Conservation (phyloP, 495 filamentous ascomycete species). For the Bryoglossum gracile region DNA sequence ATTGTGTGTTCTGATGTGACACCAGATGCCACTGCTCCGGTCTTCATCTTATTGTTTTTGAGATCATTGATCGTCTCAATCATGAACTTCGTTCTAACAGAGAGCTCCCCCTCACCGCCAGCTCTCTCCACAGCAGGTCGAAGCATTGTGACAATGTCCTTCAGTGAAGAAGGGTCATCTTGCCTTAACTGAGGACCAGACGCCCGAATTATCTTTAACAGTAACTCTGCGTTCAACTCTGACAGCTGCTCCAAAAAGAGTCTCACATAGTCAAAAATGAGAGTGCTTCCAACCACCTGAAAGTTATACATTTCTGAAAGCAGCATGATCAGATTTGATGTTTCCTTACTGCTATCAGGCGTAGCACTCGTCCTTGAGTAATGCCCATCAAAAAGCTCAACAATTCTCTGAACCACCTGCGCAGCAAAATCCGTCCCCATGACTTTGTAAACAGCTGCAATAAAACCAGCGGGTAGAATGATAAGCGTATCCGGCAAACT, state of each 20-base stretch:
- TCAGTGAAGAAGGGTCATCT: slow-evolving; percentile 85
- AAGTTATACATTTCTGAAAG: slow-evolving; percentile 88
- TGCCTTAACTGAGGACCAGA: slow-evolving; percentile 77
- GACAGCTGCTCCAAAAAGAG: slow-evolving; percentile 66
- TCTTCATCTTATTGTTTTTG: slow-evolving; percentile 88
- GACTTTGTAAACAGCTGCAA: slow-evolving; percentile 78
- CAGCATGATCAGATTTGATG: slow-evolving; percentile 73
- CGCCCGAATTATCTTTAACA: slow-evolving; percentile 75
- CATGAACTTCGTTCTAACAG: slow-evolving; percentile 94
- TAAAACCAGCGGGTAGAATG: slow-evolving; percentile 84
- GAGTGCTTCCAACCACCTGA: slow-evolving; percentile 70
- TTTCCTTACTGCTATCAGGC: slow-evolving; percentile 49
- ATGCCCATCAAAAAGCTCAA: slow-evolving; percentile 57
- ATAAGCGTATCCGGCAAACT: slow-evolving; percentile 78
- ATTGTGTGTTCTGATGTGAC: slow-evolving; percentile 69
- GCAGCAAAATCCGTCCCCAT: slow-evolving; percentile 84
- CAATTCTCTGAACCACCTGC: slow-evolving; percentile 67
- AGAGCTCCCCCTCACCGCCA: slow-evolving; percentile 63
- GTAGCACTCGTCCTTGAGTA: slow-evolving; percentile 34
- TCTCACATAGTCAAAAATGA: slow-evolving; percentile 87
- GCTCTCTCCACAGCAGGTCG: slow-evolving; percentile 59
- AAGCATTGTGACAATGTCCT: slow-evolving; percentile 79
- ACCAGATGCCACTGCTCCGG: slow-evolving; percentile 52
- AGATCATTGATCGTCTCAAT: slow-evolving; percentile 91
- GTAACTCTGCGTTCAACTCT: slow-evolving; percentile 85